These are phyloP conservation scores for Ramaria rubella DNA, from an alignment of 768 basidiomycete genomes.

Conservation along the genomic window DNA sequence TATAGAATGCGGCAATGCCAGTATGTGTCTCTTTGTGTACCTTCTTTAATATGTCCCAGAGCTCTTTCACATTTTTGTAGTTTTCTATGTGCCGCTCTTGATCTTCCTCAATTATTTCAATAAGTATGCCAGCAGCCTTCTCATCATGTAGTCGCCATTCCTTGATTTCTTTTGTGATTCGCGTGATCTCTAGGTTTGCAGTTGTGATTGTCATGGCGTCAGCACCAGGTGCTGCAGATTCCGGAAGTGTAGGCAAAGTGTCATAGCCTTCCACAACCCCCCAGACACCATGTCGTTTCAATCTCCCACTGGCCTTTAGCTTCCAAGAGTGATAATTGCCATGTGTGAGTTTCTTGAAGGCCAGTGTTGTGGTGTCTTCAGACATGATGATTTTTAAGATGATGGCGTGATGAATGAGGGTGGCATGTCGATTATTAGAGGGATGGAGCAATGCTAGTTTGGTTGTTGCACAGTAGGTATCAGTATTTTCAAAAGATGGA, in stretches of 20 bases:
- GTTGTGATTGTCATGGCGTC: background rate
- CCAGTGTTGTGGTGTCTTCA: background rate
- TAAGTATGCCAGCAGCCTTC: background rate
- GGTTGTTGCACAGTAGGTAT: background rate
- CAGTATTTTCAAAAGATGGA: background rate
- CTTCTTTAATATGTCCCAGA: background rate
- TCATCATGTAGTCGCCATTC: background rate
- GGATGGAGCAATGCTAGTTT: background rate
- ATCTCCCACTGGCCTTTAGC: background rate
- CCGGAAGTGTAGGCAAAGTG: background rate
- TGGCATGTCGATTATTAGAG: background rate
- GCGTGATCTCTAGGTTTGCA: background rate
- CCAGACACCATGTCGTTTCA: background rate
- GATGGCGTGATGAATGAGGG: background rate
- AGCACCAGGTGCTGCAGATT: background rate
- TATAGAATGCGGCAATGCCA: conserved; percentile 3
- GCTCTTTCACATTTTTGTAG: background rate
- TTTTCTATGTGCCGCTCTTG: background rate
- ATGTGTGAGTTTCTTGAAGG: too few relatives aligned
- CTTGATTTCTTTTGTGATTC: background rate
- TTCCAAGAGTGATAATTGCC: too few relatives aligned
- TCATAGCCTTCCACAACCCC: background rate
- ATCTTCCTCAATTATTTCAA: background rate
- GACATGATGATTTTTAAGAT: too few relatives aligned
- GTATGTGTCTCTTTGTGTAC: background rate